Evolutionary conservation across 2,329 filamentous ascomycete genomes (phyloP).

Genomic region (Hysterium pulicare): DNA sequence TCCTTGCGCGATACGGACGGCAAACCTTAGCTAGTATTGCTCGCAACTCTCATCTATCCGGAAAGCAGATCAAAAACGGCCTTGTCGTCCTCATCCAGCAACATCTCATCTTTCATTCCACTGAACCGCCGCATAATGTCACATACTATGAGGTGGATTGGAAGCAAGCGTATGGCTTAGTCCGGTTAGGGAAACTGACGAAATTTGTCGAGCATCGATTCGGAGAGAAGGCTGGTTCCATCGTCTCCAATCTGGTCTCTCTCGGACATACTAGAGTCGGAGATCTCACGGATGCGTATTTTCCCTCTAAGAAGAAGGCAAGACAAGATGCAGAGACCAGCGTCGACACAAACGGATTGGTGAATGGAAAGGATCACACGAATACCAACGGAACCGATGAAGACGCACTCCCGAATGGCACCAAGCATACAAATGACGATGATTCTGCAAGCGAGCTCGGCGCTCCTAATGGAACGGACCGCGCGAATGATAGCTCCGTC

Average conservation of each 20-base stretch:
- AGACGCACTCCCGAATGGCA: not conserved
- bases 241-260: slow-evolving; percentile 71
- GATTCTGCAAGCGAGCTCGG: not conserved
- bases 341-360: no score
- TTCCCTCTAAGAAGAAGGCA: slow-evolving; percentile 35
- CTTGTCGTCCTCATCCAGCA: slow-evolving; percentile 84
- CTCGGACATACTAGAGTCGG: slow-evolving; percentile 73
- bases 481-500: not conserved
- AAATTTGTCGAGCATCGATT: slow-evolving; percentile 70
- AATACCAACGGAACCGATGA: not conserved
- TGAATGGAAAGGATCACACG: slow-evolving; percentile 11
- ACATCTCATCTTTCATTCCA: slow-evolving; percentile 74
- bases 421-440: slow-evolving; percentile 8
- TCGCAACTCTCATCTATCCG: slow-evolving; percentile 67
- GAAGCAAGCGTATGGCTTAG: slow-evolving; percentile 73
- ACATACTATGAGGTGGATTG: slow-evolving; percentile 84
- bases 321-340: slow-evolving; percentile 12
- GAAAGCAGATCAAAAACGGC: slow-evolving; percentile 75
- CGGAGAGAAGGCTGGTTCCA: slow-evolving; percentile 68
- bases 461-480: not conserved
- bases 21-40: slow-evolving; percentile 67
- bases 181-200: slow-evolving; percentile 77
- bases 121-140: slow-evolving; percentile 55
- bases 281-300: slow-evolving; percentile 66
- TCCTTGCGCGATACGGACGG: slow-evolving; percentile 75